phyloP scores from a whole-genome alignment of 2,329 filamentous ascomycete genomes.

The Raffaelea arxii region DNA sequence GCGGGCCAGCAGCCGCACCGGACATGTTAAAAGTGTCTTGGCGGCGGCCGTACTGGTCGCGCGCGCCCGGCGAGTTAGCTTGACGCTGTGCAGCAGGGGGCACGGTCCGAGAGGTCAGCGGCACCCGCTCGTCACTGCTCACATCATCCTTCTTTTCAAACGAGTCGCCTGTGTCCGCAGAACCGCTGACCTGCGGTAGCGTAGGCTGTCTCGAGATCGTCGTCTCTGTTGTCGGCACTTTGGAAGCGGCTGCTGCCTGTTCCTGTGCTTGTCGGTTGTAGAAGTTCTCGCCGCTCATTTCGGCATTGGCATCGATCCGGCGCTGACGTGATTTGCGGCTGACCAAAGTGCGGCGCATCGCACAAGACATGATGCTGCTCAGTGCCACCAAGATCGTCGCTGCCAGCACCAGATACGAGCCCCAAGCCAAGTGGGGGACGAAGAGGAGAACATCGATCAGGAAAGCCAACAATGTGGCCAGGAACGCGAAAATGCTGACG shows the following conservation, averaged over 20 bases:
- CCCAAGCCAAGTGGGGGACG: constrained; percentile 88
- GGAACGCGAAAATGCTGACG: constrained; percentile 72
- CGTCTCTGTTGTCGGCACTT: constrained; percentile 17
- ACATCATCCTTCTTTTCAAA: constrained; percentile 57
- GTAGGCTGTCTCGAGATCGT: constrained; percentile 36
- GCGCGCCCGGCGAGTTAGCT: constrained; percentile 24
- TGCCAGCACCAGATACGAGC: constrained; percentile 84
- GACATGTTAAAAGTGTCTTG: constrained; percentile 18
- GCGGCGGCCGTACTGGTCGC: constrained; percentile 44
- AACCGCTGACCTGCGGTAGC: constrained; percentile 46
- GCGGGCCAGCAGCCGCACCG: constrained; percentile 11
- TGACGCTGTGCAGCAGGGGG: constrained; percentile 39
- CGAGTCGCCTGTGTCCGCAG: constrained; percentile 34
- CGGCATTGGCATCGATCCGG: constrained; percentile 84
- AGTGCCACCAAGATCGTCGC: constrained; percentile 78
- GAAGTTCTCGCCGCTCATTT: constrained; percentile 93
- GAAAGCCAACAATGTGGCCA: constrained; percentile 74
- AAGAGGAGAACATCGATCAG: constrained; percentile 90
- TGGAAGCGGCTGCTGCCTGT: constrained; percentile 26
- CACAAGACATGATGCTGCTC: constrained; percentile 79
- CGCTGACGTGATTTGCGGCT: constrained; percentile 88
- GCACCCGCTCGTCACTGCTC: constrained; percentile 60
- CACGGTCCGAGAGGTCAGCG: constrained; percentile 57
- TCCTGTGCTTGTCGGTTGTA: constrained; percentile 60
- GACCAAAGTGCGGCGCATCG: constrained; percentile 87